A percentile compares a stretch with the other conserved stretches of the same genome.
Conservation (phyloP, 2,329 filamentous ascomycete species). For the Pseudogymnoascus destructans region DNA sequence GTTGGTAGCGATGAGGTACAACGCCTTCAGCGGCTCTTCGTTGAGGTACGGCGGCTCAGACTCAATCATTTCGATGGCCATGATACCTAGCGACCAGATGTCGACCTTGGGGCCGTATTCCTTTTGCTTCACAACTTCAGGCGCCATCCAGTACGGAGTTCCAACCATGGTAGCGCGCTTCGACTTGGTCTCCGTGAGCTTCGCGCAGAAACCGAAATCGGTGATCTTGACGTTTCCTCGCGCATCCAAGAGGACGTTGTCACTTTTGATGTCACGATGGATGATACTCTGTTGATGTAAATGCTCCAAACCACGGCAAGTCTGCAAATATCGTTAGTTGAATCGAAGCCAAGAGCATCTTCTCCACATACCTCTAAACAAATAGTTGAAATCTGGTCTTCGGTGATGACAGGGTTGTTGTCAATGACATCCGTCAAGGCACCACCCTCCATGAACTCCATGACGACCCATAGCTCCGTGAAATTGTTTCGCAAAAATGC, state of each 20-base stretch:
- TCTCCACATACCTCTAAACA: slow-evolving; percentile 67
- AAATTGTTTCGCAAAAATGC: slow-evolving; percentile 93
- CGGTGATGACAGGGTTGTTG: slow-evolving; percentile 85
- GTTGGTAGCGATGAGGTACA: slow-evolving; percentile 96
- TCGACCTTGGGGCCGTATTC: slow-evolving; percentile 98
- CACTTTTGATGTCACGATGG: slow-evolving; percentile 97
- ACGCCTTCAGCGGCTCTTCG: slow-evolving; percentile 90
- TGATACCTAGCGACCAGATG: slow-evolving; percentile 97
- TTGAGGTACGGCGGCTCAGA: slow-evolving; percentile 96
- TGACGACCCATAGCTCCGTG: slow-evolving; percentile 95
- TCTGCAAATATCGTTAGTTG: slow-evolving; percentile 40
- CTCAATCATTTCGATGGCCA: slow-evolving; percentile 99
- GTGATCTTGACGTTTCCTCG: slow-evolving; percentile 97
- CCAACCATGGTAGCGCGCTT: slow-evolving; percentile 99
- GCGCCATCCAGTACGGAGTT: slow-evolving; percentile 99
- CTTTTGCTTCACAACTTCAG: slow-evolving; percentile 98
- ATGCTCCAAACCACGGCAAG: slow-evolving; percentile 87
- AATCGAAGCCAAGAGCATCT: neutral
- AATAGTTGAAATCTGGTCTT: slow-evolving; percentile 96
- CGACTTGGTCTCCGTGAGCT: slow-evolving; percentile 89
- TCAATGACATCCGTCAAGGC: slow-evolving; percentile 97
- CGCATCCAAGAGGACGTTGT: slow-evolving; percentile 90
- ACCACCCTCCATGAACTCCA: slow-evolving; percentile 99
- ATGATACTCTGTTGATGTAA: slow-evolving; percentile 95
- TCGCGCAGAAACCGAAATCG: slow-evolving; percentile 98